Evolutionary conservation across 2,329 filamentous ascomycete genomes (phyloP).

Genomic region (Akanthomyces lecanii): DNA sequence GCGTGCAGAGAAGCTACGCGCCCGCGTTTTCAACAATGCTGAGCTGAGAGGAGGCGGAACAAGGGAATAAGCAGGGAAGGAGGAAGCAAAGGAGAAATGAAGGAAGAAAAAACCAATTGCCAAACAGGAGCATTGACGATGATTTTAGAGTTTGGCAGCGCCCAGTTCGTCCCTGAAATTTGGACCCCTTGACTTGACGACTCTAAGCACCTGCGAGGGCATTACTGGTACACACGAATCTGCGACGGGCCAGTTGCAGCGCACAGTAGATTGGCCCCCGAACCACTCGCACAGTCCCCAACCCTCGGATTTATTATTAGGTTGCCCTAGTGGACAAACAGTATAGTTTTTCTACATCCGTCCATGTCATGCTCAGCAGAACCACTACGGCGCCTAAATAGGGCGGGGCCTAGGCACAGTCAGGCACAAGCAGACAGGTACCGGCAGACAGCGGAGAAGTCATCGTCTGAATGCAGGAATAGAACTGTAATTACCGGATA

Average conservation of each 20-base stretch:
- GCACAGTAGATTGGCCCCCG: not conserved
- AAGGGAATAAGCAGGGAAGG: not conserved
- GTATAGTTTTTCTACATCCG: not conserved
- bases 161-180: not conserved
- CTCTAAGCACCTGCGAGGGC: slow-evolving; percentile 5
- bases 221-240: not conserved
- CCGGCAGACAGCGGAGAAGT: too few relatives aligned
- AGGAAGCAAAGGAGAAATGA: not conserved
- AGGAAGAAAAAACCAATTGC: not conserved
- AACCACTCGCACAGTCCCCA: not conserved
- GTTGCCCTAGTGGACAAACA: not conserved
- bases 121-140: not conserved
- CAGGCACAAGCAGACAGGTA: not conserved
- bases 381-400: slow-evolving; percentile 1
- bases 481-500: slow-evolving; percentile 3
- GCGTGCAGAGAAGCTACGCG: slow-evolving; percentile 9
- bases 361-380: not conserved
- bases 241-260: not conserved
- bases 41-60: not conserved
- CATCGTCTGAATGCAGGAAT: slow-evolving; percentile 1
- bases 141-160: not conserved
- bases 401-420: not conserved
- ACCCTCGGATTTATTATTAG: slow-evolving; percentile 1
- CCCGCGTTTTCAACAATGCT: not conserved
- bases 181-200: not conserved